phyloP scores from a whole-genome alignment of 169 alveolate genomes.

The Cardiosporidium cionae region DNA sequence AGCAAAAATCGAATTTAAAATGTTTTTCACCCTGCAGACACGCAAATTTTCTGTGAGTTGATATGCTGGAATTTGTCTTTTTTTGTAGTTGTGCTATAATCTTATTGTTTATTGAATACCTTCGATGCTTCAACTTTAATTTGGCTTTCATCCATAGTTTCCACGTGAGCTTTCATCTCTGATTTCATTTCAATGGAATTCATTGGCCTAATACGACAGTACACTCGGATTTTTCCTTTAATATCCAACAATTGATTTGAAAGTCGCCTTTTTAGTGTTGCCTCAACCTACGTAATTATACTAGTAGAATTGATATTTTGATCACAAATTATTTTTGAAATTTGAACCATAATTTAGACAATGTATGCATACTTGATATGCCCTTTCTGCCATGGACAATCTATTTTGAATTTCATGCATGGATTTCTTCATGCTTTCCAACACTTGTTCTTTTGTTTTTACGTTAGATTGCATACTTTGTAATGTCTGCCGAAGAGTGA shows the following conservation, averaged over 20 bases:
- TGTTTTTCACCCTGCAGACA: neutral
- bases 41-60: neutral
- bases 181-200: slow-evolving; percentile 29
- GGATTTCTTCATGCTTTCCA: too few species aligned
- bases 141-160: neutral
- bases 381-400: too few species aligned
- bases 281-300: slow-evolving; percentile 27
- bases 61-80: neutral
- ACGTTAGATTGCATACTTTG: too few species aligned
- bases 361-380: too few species aligned
- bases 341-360: too few species aligned
- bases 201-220: slow-evolving; percentile 74
- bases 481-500: too few species aligned
- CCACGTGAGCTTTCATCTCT: slow-evolving; percentile 35
- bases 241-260: slow-evolving; percentile 57
- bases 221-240: slow-evolving; percentile 75
- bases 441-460: too few species aligned
- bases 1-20: neutral
- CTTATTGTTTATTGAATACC: neutral
- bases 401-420: too few species aligned
- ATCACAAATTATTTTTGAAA: too few species aligned
- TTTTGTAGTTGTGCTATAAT: neutral
- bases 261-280: slow-evolving; percentile 24
- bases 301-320: too few species aligned
- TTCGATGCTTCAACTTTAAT: neutral